Percentiles rank a stretch among this genome's conserved stretches.
These are phyloP conservation scores for Coccomyxa sp. DNA, from an alignment of 139 green algal species.

Conservation along the genomic window DNA sequence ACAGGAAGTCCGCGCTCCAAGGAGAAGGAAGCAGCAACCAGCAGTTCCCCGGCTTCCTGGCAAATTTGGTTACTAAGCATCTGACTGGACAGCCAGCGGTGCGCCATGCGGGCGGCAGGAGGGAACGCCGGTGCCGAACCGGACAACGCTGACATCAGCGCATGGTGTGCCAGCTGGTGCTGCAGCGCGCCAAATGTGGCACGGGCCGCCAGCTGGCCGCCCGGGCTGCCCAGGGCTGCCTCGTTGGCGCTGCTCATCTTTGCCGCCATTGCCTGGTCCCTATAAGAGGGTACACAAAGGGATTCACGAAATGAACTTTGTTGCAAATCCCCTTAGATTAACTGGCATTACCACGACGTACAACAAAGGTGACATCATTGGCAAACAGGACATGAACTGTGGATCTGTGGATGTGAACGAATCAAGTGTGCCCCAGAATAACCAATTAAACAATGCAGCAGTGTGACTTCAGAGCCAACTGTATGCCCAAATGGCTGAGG, in stretches of 20 bases:
- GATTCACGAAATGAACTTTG: too few species aligned
- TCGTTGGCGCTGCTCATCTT: too few species aligned
- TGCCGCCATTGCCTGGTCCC: constrained; percentile 15
- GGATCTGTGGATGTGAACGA: not conserved
- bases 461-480: too few species aligned
- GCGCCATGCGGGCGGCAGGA: constrained; percentile 44
- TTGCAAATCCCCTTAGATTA: too few species aligned
- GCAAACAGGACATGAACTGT: not conserved
- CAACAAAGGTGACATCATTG: not conserved
- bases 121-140: constrained; percentile 50
- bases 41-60: constrained; percentile 64
- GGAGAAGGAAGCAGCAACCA: constrained; percentile 51
- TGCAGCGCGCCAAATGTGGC: not conserved
- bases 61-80: constrained; percentile 27
- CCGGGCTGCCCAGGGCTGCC: constrained; percentile 2
- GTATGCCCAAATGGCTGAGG: too few species aligned
- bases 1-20: not conserved
- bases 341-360: too few species aligned
- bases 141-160: constrained; percentile 36
- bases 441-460: too few species aligned
- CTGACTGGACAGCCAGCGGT: constrained; percentile 63
- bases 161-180: constrained; percentile 52
- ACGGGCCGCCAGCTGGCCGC: constrained; percentile 6
- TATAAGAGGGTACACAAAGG: not conserved
- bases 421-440: too few species aligned